Base-by-base conservation (phyloP, 176 grass and related monocot genomes). In the Oryza glumipatula region DNA sequence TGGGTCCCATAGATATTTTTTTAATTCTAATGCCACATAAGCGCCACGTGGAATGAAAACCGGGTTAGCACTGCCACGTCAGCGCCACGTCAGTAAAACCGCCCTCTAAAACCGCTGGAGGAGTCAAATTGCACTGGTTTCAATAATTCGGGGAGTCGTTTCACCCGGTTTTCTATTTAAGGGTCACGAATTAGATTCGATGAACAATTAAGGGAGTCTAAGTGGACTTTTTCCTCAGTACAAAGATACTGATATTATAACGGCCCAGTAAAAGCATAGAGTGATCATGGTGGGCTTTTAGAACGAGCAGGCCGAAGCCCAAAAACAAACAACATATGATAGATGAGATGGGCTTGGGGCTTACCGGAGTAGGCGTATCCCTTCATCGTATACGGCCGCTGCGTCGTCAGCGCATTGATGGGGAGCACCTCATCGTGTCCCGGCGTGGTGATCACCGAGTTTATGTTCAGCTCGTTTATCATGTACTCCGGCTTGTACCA, bases 401-500 rank as follows among this genome's bases (percentile, higher is more conserved):
- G 87, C 9, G 91, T 92, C 1, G 96, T 98, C 14, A 85, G 32
- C 1, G 85, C 64, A 73, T 93, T 95, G 65, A 98, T 98, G 8
- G 93, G 89, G 0, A 98, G 81, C 32, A 95, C 49, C 70, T 98
- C 89, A 16, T 88, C 89, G 76, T 98, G 89, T 2, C 73, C 89
- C 3, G 96, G 96, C 72, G 93, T 90, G 22, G 93, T 82, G 87
- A 98, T 94, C 64, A 94, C 89, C 11, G 96, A 98, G 91, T 98
- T 98, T 17, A 87, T 88, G 83, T 95, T 98, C 70, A 98, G 86
- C 91, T 98, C 96, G 68, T 95, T 94, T 46, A 95, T 98, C 33
- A 98, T 93, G 80, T 87, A 89, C 73, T 98, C 96, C 21, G 96
- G 93, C 82, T 98, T 98, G 88, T 98, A 98, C 96, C 96, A 98